Percentiles rank a stretch among this genome's conserved stretches.
Conservation (phyloP, 2,329 filamentous ascomycete genomes). For the Penicillium sp. region DNA sequence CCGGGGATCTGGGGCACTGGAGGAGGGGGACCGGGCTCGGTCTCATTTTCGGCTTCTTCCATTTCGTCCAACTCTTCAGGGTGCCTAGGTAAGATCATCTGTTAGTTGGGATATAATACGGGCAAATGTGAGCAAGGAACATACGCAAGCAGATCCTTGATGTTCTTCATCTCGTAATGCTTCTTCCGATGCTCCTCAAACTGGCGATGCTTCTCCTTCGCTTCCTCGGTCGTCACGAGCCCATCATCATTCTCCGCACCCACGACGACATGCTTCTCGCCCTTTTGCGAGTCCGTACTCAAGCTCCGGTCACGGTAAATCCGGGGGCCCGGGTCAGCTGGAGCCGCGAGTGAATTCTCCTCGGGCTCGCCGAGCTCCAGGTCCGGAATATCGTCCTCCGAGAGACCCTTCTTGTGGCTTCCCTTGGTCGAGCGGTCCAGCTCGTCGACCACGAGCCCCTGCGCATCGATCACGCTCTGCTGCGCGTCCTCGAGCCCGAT, state of each 20-base stretch:
- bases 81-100: conserved; percentile 41
- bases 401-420: conserved; percentile 41
- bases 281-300: conserved; percentile 39
- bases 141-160: conserved; percentile 78
- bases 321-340: conserved; percentile 41
- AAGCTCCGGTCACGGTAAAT: conserved; percentile 40
- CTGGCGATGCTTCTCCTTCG: conserved; percentile 81
- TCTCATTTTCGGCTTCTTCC: conserved; percentile 44
- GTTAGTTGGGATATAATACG: conserved; percentile 8
- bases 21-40: conserved; percentile 23
- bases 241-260: conserved; percentile 46
- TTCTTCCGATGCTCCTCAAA: conserved; percentile 91
- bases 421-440: conserved; percentile 51
- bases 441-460: conserved; percentile 66
- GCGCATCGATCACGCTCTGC: conserved; percentile 57
- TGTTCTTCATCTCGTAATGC: conserved; percentile 98
- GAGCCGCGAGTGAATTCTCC: conserved; percentile 53
- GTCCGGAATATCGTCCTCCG: conserved; percentile 80
- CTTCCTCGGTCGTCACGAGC: conserved; percentile 63
- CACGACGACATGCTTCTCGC: conserved; percentile 77
- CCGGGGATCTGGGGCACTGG: conserved; percentile 34
- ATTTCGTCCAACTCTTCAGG: conserved; percentile 62
- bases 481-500: conserved; percentile 29
- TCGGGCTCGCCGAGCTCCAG: conserved; percentile 91
- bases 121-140: conserved; percentile 21